phyloP scores from a whole-genome alignment of 805 yeast genomes.

The Gaillardinia entomophila region DNA sequence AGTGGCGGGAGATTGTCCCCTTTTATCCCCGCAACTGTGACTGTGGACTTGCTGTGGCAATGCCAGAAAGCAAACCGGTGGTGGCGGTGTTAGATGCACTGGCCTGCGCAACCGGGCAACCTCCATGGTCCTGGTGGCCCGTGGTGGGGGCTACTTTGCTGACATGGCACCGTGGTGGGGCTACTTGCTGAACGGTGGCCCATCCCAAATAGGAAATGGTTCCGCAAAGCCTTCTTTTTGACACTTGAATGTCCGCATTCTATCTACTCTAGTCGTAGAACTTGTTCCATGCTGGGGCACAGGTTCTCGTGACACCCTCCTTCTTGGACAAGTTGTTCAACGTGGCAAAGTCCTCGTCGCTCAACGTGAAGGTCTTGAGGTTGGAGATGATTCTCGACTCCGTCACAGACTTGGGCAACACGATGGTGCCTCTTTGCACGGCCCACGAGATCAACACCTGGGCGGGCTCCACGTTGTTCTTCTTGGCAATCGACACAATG shows the following conservation, averaged over 20 bases:
- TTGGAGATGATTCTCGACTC: constrained; percentile 31
- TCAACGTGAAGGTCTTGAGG: constrained; percentile 28
- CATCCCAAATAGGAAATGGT: too few relatives aligned
- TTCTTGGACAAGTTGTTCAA: constrained; percentile 25
- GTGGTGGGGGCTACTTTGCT: too few relatives aligned
- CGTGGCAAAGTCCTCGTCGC: constrained; percentile 30
- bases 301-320: constrained; percentile 26
- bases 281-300: constrained; percentile 17
- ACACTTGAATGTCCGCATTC: background rate
- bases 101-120: too few relatives aligned
- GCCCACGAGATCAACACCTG: constrained; percentile 56
- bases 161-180: too few relatives aligned
- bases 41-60: too few relatives aligned
- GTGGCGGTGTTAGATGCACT: too few relatives aligned
- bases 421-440: constrained; percentile 48
- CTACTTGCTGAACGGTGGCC: too few relatives aligned
- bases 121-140: too few relatives aligned
- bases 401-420: constrained; percentile 34
- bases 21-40: too few relatives aligned
- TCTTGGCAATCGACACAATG: constrained; percentile 39
- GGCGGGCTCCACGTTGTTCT: constrained; percentile 40
- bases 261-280: constrained; percentile 7
- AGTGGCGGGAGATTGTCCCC: too few relatives aligned
- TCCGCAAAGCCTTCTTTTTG: background rate
- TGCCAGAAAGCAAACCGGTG: too few relatives aligned